phyloP scores from a whole-genome alignment of 768 basidiomycete genomes.

The Boletus speciosus region DNA sequence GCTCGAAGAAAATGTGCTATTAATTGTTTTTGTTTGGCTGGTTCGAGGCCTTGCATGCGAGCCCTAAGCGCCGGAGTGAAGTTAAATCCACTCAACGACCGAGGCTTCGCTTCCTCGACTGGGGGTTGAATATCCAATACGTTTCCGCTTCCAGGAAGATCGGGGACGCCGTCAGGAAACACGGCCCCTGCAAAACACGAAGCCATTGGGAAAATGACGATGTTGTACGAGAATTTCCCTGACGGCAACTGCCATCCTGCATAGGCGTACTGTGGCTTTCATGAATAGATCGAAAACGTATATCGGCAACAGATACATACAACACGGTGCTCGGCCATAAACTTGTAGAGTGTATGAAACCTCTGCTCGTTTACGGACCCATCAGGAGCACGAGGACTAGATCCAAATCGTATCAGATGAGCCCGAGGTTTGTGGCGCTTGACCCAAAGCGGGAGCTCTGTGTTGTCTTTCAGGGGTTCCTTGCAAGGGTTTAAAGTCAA shows the following conservation, averaged over 20 bases:
- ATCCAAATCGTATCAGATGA: slow-evolving; percentile 40
- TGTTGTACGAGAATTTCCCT: slow-evolving; percentile 42
- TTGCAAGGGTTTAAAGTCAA: slow-evolving; percentile 41
- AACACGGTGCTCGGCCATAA: slow-evolving; percentile 42
- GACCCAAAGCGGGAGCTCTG: slow-evolving; percentile 48
- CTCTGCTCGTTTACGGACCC: slow-evolving; percentile 40
- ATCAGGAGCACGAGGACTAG: slow-evolving; percentile 33
- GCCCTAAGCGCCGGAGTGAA: slow-evolving; percentile 12
- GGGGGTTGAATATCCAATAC: slow-evolving; percentile 4
- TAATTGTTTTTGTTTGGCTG: slow-evolving; percentile 19
- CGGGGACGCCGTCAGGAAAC: slow-evolving; percentile 54
- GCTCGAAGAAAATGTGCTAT: slow-evolving; percentile 10
- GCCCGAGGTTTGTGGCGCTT: slow-evolving; percentile 34
- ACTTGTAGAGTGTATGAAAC: slow-evolving; percentile 39
- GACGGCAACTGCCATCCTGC: slow-evolving; percentile 47
- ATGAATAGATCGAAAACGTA: background rate
- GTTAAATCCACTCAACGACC: background rate
- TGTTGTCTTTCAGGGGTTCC: slow-evolving; percentile 38
- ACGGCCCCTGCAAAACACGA: slow-evolving; percentile 42
- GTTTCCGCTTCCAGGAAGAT: slow-evolving; percentile 28
- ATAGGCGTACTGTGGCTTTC: slow-evolving; percentile 42
- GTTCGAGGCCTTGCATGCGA: slow-evolving; percentile 25
- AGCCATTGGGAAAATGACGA: slow-evolving; percentile 44
- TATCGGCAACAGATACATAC: slow-evolving; percentile 35
- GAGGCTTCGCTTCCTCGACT: slow-evolving; percentile 7